Base-by-base conservation (phyloP, 2,329 filamentous ascomycete genomes). In the Fusarium armeniacum region DNA sequence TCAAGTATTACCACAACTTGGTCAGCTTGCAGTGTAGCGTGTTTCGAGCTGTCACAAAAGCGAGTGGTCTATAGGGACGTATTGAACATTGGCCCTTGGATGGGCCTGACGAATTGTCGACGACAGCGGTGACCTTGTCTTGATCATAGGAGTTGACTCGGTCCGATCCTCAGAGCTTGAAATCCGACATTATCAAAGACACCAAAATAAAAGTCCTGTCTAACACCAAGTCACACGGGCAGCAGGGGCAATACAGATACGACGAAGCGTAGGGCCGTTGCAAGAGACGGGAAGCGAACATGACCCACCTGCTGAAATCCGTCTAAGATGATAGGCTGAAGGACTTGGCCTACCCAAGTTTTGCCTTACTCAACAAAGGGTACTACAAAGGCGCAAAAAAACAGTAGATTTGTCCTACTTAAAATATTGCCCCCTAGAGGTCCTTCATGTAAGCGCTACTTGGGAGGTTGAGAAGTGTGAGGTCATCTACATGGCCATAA, bases 311-410 rank as follows among this genome's bases (percentile, higher is more conserved):
- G 3, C 15, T 30, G 3, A n/a, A 54, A 58, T 58, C 56, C 56
- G 56, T 58, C 49, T 58, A 54, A 58, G 56, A 36, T 58, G 56
- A 58, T 58, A 44, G 56, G 56, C 38, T 32, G 18, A 24, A 47
- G 33, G 46, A 30, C 24, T 13, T 28, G n/a, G 18, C 24, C 18
- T 30, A 15, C 12, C 15, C 18, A 5, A 5, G 30, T 10, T 30
- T 16, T 35, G 7, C 35, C 35, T 52, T 5, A 5, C 13, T 22
- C 13, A 18, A 30, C 18, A 9, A 35, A 35, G 33, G 2, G 33
- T 18, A 18, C 16, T 9, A 2, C n/a, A 20, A 1, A 20, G 10
- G 36, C 11, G 6, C 5, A 11, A n/a, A 24, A 2, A 40, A 24
- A 16, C 9, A 3, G 22, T 12, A 3, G 22, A 16, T 18, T 28